A percentile compares a stretch with the other conserved stretches of the same genome.
Conservation (phyloP, 805 yeast species). For the Hanseniaspora occidentalis region DNA sequence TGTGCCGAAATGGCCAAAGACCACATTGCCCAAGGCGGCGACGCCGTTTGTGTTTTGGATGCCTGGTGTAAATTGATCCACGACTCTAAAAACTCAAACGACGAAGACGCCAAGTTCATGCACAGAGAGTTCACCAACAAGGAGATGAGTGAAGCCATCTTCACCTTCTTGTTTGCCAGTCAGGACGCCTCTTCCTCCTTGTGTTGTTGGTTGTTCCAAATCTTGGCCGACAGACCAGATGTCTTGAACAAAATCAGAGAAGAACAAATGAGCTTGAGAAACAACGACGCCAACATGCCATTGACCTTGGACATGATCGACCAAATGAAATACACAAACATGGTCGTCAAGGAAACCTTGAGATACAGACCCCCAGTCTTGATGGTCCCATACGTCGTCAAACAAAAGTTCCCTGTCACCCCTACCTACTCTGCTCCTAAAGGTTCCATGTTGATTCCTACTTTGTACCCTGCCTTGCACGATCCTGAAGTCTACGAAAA, state of each 20-base stretch:
- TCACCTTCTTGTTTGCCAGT: constrained; percentile 93
- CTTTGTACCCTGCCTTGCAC: constrained; percentile 89
- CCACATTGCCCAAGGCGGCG: constrained; percentile 63
- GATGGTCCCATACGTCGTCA: constrained; percentile 95
- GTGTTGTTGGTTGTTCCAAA: constrained; percentile 97
- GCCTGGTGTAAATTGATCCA: constrained; percentile 86
- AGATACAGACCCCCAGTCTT: constrained; percentile 95
- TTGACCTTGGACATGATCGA: constrained; percentile 67
- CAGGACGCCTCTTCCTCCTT: constrained; percentile 97
- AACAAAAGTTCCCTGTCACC: constrained; percentile 73
- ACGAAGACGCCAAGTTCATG: constrained; percentile 42
- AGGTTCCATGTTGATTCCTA: constrained; percentile 95
- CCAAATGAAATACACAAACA: constrained; percentile 74
- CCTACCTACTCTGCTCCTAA: constrained; percentile 85
- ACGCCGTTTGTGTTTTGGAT: constrained; percentile 84
- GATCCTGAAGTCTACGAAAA: constrained; percentile 94
- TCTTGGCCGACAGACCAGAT: constrained; percentile 91
- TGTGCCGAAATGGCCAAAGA: constrained; percentile 86
- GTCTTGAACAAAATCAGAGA: constrained; percentile 75
- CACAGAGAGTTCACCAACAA: constrained; percentile 77
- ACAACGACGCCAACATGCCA: constrained; percentile 52
- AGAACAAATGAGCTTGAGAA: constrained; percentile 79
- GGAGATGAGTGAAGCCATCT: constrained; percentile 92
- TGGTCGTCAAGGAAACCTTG: constrained; percentile 85
- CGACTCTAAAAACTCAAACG: constrained; percentile 39